Conservation (phyloP, 2,329 filamentous ascomycete species). For the Diaporthe longicolla region DNA sequence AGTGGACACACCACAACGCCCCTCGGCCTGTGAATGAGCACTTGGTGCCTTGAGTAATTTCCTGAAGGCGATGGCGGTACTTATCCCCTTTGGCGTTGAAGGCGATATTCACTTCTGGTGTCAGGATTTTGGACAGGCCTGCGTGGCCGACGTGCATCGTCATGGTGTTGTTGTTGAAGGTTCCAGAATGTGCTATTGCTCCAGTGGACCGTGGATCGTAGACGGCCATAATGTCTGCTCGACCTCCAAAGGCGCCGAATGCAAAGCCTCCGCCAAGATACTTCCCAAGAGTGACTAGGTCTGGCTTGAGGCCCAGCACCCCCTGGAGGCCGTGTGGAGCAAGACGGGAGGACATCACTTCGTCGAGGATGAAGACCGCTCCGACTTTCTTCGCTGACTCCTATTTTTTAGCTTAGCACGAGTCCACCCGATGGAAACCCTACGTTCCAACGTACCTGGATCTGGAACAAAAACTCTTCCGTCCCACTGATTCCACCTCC, state of each 20-base stretch:
- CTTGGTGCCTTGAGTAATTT: conserved; percentile 52
- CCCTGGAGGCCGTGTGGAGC: conserved; percentile 63
- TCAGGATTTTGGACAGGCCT: conserved; percentile 54
- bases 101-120: conserved; percentile 49
- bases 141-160: conserved; percentile 69
- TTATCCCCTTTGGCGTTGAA: conserved; percentile 52
- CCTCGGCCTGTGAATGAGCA: conserved; percentile 57
- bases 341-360: conserved; percentile 78
- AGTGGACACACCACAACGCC: conserved; percentile 55
- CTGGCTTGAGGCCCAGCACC: conserved; percentile 63
- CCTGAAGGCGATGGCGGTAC: conserved; percentile 50
- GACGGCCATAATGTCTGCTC: conserved; percentile 44
- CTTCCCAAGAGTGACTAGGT: conserved; percentile 70
- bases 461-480: conserved; percentile 65
- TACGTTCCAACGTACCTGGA: conserved; percentile 53
- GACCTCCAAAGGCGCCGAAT: conserved; percentile 72
- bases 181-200: conserved; percentile 69
- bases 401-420: conserved; percentile 43
- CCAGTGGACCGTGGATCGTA: conserved; percentile 32
- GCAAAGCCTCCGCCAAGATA: conserved; percentile 71
- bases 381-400: conserved; percentile 50
- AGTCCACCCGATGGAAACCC: not conserved
- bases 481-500: conserved; percentile 70
- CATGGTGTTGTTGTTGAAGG: conserved; percentile 77
- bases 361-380: conserved; percentile 76